Base-by-base conservation (phyloP, 2,329 filamentous ascomycete genomes). In the Lasiodiplodia gonubiensis region DNA sequence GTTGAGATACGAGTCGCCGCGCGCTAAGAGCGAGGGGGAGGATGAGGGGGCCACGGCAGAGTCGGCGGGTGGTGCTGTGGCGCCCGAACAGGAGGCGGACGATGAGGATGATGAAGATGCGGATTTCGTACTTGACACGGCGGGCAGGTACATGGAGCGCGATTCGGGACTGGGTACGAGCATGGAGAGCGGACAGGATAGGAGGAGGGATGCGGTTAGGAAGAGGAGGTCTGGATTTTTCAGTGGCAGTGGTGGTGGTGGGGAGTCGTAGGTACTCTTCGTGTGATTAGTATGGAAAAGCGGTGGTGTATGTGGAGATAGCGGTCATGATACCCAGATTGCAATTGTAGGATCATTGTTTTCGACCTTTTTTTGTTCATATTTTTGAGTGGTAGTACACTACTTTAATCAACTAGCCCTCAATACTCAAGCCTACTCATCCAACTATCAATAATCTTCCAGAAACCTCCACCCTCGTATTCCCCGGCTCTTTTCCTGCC, bases 151-250 rank as follows among this genome's bases (percentile, higher is more conserved):
- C 16, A 66, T 64, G 8, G 73, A 75, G 55, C 74, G 72, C 8
- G 80, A 85, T 69, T 83, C 81, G 2, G 83, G 83, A 1, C 75
- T 85, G 60, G 83, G 83, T 0, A 85, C 83, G 7, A 83, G 82
- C 67, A 70, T 84, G 72, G 82, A 84, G 71, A 81, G 80, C 66
- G 72, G 74, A n/a, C 70, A 71, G 52, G 71, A 68, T 1, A n/a
- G 42, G 30, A 54, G 65, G 61, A 53, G 71, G 42, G 69, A 67
- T 51, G 72, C 70, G 51, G 70, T 71, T 2, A 39, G 72, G 52
- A 70, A 68, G 61, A 69, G 69, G 71, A 72, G 68, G 64, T 67
- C 66, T 39, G 59, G 55, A 8, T 18, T 61, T 0, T 67, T 67
- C 12, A n/a, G 42, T 18, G 51, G 61, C 12, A 48, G 42, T 0